Evolutionary conservation across 2,329 filamentous ascomycete species (phyloP).

Genomic region (Amylocarpus encephaloides): DNA sequence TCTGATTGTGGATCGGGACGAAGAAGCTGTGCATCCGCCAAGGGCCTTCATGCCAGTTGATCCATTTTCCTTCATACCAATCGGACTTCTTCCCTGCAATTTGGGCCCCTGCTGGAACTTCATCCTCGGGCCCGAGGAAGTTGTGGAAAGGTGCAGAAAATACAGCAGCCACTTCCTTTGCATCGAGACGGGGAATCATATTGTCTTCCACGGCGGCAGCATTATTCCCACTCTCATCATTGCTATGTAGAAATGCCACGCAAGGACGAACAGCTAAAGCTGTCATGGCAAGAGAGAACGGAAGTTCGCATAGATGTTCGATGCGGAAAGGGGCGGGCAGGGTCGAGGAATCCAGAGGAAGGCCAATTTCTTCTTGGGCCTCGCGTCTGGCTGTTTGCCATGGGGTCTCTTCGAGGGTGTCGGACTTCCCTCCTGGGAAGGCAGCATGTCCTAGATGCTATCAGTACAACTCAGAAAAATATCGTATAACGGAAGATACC

Average conservation of each 20-base stretch:
- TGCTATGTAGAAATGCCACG: conserved; percentile 69
- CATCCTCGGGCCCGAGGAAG: conserved; percentile 61
- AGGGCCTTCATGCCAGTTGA: conserved; percentile 66
- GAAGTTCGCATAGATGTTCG: conserved; percentile 81
- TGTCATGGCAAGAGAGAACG: conserved; percentile 66
- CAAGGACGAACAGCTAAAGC: conserved; percentile 70
- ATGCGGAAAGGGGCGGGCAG: conserved; percentile 74
- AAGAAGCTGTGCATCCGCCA: conserved; percentile 92
- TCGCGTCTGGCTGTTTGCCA: conserved; percentile 82
- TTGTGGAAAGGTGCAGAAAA: conserved; percentile 86
- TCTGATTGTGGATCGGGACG: conserved; percentile 70
- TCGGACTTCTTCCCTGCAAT: conserved; percentile 30
- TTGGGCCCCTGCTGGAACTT: conserved; percentile 36
- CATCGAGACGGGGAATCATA: conserved; percentile 75
- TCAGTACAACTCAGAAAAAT: neutral
- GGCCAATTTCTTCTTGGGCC: conserved; percentile 87
- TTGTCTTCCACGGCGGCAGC: conserved; percentile 55
- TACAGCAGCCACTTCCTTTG: conserved; percentile 86
- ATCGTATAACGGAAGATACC: conserved; percentile 42
- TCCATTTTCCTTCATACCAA: conserved; percentile 86
- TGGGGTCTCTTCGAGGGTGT: conserved; percentile 50
- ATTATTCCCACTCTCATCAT: conserved; percentile 33
- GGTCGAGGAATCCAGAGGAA: conserved; percentile 63
- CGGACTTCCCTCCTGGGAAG: conserved; percentile 72
- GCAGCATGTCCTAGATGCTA: conserved; percentile 56